phyloP scores from a whole-genome alignment of 169 alveolate species.

The Eimeria acervulina region DNA sequence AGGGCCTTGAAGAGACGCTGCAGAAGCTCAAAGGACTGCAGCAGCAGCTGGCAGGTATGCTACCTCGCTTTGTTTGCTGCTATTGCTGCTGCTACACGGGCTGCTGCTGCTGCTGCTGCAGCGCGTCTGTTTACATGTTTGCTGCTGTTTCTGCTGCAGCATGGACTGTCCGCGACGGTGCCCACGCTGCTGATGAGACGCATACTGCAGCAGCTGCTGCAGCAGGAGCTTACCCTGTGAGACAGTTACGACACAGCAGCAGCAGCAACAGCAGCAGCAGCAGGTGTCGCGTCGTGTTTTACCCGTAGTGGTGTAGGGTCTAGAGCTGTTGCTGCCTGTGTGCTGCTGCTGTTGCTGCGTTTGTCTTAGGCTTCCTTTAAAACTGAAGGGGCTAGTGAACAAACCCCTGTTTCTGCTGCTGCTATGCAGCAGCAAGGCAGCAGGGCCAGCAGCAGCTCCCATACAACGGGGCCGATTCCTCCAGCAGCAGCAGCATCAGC shows the following conservation, averaged over 20 bases:
- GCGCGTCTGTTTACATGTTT: not conserved
- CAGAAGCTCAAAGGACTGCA: constrained; percentile 24
- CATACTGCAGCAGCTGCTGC: constrained; percentile 8
- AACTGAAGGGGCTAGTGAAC: not conserved
- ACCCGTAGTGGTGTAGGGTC: not conserved
- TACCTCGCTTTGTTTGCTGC: not conserved
- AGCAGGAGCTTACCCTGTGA: constrained; percentile 1
- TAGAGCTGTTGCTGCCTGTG: not conserved
- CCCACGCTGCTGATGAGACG: not conserved
- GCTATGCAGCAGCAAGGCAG: constrained; percentile 16
- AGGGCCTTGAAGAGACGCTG: not conserved
- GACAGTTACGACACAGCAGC: not conserved
- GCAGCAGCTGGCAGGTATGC: constrained; percentile 55
- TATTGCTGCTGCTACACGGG: not conserved
- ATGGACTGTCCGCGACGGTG: not conserved
- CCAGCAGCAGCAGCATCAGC: constrained; percentile 30
- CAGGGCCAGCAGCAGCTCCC: constrained; percentile 55
- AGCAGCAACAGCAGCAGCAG: not conserved
- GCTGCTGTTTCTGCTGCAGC: not conserved
- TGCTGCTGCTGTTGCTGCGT: constrained; percentile 32
- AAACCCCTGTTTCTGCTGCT: constrained; percentile 31
- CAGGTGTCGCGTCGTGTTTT: not conserved
- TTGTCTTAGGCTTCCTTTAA: not conserved
- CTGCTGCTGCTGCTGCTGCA: not conserved
- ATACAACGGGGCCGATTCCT: not conserved